A percentile compares a stretch with the other conserved stretches of the same genome.
Evolutionary conservation across 257 asterid species (phyloP).

Genomic region (Nicotiana obtusifolia): DNA sequence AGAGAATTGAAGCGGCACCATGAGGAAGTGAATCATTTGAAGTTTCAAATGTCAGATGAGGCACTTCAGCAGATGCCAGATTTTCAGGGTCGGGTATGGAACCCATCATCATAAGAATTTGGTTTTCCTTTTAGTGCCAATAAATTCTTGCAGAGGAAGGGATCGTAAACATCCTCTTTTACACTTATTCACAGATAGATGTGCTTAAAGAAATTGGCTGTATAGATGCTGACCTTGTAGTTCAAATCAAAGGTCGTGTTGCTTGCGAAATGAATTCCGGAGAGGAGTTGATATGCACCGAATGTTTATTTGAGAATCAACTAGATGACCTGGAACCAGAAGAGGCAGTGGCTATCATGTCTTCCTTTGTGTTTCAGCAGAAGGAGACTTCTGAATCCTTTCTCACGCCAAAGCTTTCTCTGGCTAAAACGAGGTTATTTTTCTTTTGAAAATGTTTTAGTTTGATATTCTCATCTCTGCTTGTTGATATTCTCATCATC

Average conservation of each 20-base stretch:
- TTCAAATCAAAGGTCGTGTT: slow-evolving; percentile 97
- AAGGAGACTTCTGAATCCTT: slow-evolving; percentile 78
- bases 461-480: not conserved
- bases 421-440: slow-evolving; percentile 62
- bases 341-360: slow-evolving; percentile 99
- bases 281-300: slow-evolving; percentile 95
- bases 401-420: slow-evolving; percentile 78
- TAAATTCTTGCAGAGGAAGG: not conserved
- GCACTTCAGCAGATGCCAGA: slow-evolving; percentile 99
- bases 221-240: slow-evolving; percentile 83
- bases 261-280: slow-evolving; percentile 99
- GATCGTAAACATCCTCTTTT: slow-evolving; percentile 14
- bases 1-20: slow-evolving; percentile 50
- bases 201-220: slow-evolving; percentile 91
- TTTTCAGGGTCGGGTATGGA: slow-evolving; percentile 95
- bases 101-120: not conserved
- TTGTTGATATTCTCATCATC: not conserved
- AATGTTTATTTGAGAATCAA: slow-evolving; percentile 95
- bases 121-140: not conserved
- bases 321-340: slow-evolving; percentile 93
- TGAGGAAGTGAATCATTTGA: slow-evolving; percentile 70
- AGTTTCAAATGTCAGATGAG: slow-evolving; percentile 93
- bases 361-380: slow-evolving; percentile 98
- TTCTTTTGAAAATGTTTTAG: not conserved
- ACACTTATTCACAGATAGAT: slow-evolving; percentile 64